Base-by-base conservation (phyloP, 192 early-diverging fungal genomes). In the Geosiphon pyriformis region DNA sequence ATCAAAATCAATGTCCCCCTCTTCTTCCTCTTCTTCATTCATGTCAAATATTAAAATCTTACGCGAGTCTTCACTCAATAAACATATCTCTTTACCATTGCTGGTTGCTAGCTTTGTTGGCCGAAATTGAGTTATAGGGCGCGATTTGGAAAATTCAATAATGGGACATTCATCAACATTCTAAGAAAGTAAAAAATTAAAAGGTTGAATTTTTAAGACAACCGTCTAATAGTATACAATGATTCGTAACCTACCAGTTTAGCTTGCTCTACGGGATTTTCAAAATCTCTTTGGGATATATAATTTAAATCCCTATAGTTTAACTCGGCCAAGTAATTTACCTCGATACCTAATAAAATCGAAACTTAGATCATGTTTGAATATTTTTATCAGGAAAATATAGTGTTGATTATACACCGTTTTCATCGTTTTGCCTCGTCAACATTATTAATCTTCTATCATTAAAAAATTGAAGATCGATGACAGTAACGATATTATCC, bases 31-130 rank as follows among this genome's bases (percentile, higher is more conserved):
- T 10, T 67, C 34, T 18, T 57, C 54, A 46, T 67, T 67, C 2
- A 34, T 57, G 57, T 67, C 65, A 29, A 57, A 56, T 67, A 67
- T 67, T 22, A 67, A 26, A 11, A 67, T 47, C n/a, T 26, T 55
- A 47, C 31, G 34, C 12, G 17, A 30, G 33, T 67, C 42, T 30
- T 57, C 34, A 57, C 65, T 67, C 25, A 67, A 33, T 8, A 56
- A 23, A 47, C 32, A 42, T n/a, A 56, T 29, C 30, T 33, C 54
- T 42, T 35, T 54, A n/a, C 26, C 22, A 23, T 33, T 33, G 23
- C 57, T 67, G 15, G 53, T 67, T 25, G 20, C 48, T 26, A 67
- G 10, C 47, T 67, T 31, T 30, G 26, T 56, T n/a, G 65, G 53
- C 22, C 34, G 51, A 47, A 57, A 47, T 15, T 56, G 52, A 30